These are phyloP conservation scores for Imleria badia DNA, from an alignment of 768 basidiomycete species.

Conservation along the genomic window DNA sequence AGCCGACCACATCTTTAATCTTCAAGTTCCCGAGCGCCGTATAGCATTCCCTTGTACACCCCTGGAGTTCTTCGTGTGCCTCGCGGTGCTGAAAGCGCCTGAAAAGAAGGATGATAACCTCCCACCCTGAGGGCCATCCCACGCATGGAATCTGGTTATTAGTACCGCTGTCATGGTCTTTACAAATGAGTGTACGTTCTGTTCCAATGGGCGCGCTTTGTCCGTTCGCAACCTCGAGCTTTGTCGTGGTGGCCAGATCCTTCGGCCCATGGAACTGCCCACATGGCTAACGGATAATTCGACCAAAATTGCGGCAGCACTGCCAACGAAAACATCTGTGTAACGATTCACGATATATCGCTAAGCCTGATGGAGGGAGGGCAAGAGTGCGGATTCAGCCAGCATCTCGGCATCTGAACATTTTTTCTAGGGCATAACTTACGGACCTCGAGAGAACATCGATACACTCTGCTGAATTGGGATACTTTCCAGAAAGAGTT, in stretches of 20 bases:
- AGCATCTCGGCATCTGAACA: constrained; percentile 76
- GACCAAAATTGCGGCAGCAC: constrained; percentile 69
- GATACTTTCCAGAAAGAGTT: constrained; percentile 54
- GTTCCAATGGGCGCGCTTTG: constrained; percentile 66
- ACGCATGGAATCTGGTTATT: constrained; percentile 64
- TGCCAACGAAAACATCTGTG: constrained; percentile 73
- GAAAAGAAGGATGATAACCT: constrained; percentile 64
- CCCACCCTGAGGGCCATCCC: constrained; percentile 78
- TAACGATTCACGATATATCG: constrained; percentile 91
- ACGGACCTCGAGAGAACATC: constrained; percentile 51
- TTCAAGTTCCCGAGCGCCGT: constrained; percentile 49
- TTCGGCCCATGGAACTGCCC: constrained; percentile 82
- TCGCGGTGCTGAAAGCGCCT: constrained; percentile 70
- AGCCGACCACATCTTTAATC: constrained; percentile 83
- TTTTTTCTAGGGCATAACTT: constrained; percentile 55
- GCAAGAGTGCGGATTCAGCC: constrained; percentile 72
- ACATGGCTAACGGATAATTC: constrained; percentile 65
- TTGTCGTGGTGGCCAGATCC: constrained; percentile 60
- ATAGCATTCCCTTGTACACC: constrained; percentile 64
- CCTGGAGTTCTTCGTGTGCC: constrained; percentile 74
- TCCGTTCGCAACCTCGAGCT: constrained; percentile 62
- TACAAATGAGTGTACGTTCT: constrained; percentile 75
- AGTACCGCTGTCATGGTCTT: constrained; percentile 69
- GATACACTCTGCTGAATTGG: constrained; percentile 34
- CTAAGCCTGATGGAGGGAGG: constrained; percentile 88